Conservation (phyloP, 129 eudicot species). For the Arctium minus region DNA sequence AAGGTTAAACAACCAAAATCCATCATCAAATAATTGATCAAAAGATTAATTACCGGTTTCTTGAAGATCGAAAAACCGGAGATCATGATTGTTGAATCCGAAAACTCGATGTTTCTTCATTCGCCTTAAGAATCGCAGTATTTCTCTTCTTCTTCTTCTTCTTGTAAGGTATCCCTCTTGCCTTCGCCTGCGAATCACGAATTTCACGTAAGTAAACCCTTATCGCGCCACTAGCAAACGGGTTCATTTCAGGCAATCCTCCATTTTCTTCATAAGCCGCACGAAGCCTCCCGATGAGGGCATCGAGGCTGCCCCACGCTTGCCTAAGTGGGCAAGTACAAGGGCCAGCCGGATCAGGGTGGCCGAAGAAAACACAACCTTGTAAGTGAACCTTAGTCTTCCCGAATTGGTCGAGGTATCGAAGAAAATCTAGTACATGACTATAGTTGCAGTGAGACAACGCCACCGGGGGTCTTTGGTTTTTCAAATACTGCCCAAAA, state of each 20-base stretch:
- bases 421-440: conserved; percentile 61
- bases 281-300: conserved; percentile 64
- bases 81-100: conserved; percentile 45
- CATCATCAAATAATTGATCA: not conserved
- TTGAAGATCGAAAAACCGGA: conserved; percentile 4
- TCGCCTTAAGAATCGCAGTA: conserved; percentile 27
- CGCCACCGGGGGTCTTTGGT: conserved; percentile 63
- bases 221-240: conserved; percentile 71
- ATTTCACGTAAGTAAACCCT: conserved; percentile 58
- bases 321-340: conserved; percentile 74
- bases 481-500: conserved; percentile 65
- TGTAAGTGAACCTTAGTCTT: conserved; percentile 73
- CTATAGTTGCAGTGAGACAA: conserved; percentile 56
- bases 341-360: conserved; percentile 73
- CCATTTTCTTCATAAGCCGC: conserved; percentile 82
- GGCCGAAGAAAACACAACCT: conserved; percentile 63
- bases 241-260: conserved; percentile 59
- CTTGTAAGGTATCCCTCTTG: conserved; percentile 68
- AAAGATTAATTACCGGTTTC: conserved; percentile 35
- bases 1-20: not conserved
- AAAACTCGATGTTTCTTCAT: conserved; percentile 38
- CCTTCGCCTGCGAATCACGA: conserved; percentile 66
- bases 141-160: conserved; percentile 72
- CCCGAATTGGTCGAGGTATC: conserved; percentile 72
- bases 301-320: conserved; percentile 85